phyloP scores from a whole-genome alignment of 1,284 basidiomycete genomes.

The Tetrapyrgos nigripes region DNA sequence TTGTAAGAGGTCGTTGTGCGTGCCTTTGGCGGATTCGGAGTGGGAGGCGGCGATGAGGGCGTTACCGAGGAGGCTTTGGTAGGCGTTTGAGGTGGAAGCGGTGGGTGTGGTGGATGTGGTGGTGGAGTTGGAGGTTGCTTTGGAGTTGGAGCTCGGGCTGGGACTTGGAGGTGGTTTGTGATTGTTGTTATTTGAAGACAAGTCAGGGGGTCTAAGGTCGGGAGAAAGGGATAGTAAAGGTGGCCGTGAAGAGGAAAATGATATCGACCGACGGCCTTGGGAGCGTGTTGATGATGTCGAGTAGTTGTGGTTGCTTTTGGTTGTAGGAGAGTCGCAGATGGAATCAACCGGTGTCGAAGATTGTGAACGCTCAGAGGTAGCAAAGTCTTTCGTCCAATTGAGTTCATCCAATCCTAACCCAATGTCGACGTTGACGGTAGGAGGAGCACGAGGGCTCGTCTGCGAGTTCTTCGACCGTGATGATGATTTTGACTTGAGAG shows the following conservation, averaged over 20 bases:
- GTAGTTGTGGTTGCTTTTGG: no score
- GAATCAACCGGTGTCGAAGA: slow-evolving; percentile 23
- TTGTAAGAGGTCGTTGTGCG: slow-evolving; percentile 88
- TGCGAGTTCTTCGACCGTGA: slow-evolving; percentile 33
- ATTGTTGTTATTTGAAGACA: no score
- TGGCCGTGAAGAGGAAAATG: slow-evolving; percentile 52
- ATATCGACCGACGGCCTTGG: slow-evolving; percentile 68
- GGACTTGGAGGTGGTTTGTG: slow-evolving; percentile 25
- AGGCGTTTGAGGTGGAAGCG: slow-evolving; percentile 33
- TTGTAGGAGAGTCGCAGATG: no score
- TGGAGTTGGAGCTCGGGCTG: no score
- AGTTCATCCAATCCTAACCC: slow-evolving; percentile 66
- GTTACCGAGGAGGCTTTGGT: slow-evolving; percentile 78
- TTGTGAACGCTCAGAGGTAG: no score
- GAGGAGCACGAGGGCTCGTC: slow-evolving; percentile 57
- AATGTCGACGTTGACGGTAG: slow-evolving; percentile 56
- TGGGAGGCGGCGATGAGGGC: slow-evolving; percentile 94
- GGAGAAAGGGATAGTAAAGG: slow-evolving; percentile 50
- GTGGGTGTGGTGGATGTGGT: slow-evolving; percentile 21
- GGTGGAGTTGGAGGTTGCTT: slow-evolving; percentile 17
- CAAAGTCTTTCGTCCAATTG: slow-evolving; percentile 52
- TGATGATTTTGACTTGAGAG: slow-evolving; percentile 64
- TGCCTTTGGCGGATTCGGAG: slow-evolving; percentile 91
- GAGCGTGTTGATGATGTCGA: slow-evolving; percentile 36
- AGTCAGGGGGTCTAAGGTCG: slow-evolving; percentile 44